Evolutionary conservation across 1,139 yeast species (phyloP).

Genomic region (Geotrichum macrosporum): DNA sequence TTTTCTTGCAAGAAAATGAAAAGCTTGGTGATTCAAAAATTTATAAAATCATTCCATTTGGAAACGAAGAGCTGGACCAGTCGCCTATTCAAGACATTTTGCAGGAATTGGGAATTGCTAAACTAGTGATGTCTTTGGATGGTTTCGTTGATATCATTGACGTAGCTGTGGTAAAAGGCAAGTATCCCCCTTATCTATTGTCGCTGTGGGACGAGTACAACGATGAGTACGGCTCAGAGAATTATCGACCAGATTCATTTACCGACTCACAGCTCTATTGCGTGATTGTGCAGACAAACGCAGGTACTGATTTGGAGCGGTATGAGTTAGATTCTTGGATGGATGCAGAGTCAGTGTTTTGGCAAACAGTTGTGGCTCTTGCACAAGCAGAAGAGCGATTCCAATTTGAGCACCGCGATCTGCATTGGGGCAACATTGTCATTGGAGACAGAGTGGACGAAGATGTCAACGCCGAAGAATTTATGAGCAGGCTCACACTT

Average conservation of each 20-base stretch:
- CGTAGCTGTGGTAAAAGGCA: slow-evolving; percentile 47
- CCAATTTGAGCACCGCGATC: slow-evolving; percentile 63
- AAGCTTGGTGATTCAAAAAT: slow-evolving; percentile 29
- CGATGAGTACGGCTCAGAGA: slow-evolving; percentile 34
- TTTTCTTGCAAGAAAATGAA: slow-evolving; percentile 34
- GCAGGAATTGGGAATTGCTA: slow-evolving; percentile 47
- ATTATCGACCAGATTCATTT: slow-evolving; percentile 39
- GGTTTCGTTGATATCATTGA: slow-evolving; percentile 45
- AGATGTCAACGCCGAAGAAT: slow-evolving; percentile 3
- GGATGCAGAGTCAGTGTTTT: slow-evolving; percentile 51
- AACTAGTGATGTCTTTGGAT: slow-evolving; percentile 37
- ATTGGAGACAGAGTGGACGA: slow-evolving; percentile 26
- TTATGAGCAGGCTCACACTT: slow-evolving; percentile 3
- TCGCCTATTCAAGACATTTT: slow-evolving; percentile 43
- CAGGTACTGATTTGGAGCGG: slow-evolving; percentile 48
- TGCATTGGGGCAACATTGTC: slow-evolving; percentile 57
- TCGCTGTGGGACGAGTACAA: slow-evolving; percentile 45
- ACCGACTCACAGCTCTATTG: slow-evolving; percentile 42
- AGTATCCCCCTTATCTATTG: slow-evolving; percentile 42
- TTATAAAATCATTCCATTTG: slow-evolving; percentile 51
- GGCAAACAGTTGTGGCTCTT: slow-evolving; percentile 48
- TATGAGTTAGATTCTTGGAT: slow-evolving; percentile 47
- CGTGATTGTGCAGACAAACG: slow-evolving; percentile 45
- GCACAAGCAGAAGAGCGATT: slow-evolving; percentile 48
- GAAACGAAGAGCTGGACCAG: slow-evolving; percentile 43